These are phyloP conservation scores for Eleusine coracana DNA, from an alignment of 176 grass and related monocot genomes.

Conservation along the genomic window DNA sequence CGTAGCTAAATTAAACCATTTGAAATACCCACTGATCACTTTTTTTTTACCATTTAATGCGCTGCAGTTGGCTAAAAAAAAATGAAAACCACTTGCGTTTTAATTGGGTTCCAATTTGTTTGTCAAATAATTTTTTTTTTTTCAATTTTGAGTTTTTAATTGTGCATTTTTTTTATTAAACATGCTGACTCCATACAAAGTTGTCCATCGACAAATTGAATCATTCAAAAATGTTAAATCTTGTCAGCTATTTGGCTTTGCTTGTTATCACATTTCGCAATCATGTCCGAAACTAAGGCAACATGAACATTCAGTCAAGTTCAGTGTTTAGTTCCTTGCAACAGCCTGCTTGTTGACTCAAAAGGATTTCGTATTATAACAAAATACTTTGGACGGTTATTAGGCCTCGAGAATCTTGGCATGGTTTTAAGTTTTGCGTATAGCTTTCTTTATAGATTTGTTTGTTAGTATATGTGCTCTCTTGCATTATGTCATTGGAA, in stretches of 20 bases:
- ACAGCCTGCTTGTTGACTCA: no score
- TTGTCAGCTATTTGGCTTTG: no score
- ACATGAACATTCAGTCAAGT: no score
- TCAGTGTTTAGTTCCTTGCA: no score
- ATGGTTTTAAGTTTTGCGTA: no score
- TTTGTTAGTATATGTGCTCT: no score
- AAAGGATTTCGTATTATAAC: no score
- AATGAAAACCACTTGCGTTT: background rate
- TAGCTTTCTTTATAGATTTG: no score
- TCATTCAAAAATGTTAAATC: background rate
- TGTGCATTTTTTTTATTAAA: background rate
- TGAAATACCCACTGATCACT: background rate
- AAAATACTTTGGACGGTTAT: no score
- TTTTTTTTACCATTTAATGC: constrained; percentile 1
- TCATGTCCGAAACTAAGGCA: background rate
- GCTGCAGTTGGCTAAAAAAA: constrained; percentile 14
- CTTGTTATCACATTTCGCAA: background rate
- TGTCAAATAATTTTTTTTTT: background rate
- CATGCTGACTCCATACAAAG: background rate
- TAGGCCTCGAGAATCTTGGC: no score
- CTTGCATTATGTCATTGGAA: no score
- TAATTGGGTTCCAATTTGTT: constrained; percentile 21
- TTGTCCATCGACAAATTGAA: background rate
- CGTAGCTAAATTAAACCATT: background rate
- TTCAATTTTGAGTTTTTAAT: background rate